phyloP scores from a whole-genome alignment of 1,284 basidiomycete species.

The Heterobasidion parviporum region DNA sequence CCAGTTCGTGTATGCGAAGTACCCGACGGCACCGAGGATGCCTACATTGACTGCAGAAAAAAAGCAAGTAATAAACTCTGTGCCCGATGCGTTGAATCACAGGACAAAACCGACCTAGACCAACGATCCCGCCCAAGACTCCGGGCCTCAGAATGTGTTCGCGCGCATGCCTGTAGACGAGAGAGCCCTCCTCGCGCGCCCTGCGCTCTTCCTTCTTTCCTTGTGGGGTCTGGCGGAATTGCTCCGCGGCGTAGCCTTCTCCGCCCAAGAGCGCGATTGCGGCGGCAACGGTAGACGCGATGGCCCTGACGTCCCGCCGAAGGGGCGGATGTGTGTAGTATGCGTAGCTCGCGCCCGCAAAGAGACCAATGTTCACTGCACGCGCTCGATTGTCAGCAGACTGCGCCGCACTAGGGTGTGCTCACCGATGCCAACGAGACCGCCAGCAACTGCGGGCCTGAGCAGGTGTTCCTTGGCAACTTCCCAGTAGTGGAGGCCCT shows the following conservation, averaged over 20 bases:
- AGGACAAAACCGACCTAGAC: constrained; percentile 36
- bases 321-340: constrained; percentile 62
- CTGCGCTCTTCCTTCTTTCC: constrained; percentile 50
- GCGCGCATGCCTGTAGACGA: constrained; percentile 48
- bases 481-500: constrained; percentile 46
- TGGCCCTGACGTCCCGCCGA: constrained; percentile 47
- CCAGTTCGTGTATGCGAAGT: constrained; percentile 67
- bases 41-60: constrained; percentile 52
- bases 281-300: constrained; percentile 47
- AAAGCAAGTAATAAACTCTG: neutral
- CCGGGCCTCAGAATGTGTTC: constrained; percentile 62
- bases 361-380: constrained; percentile 65
- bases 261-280: constrained; percentile 47
- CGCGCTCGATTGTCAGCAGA: neutral
- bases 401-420: constrained; percentile 5
- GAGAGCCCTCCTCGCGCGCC: constrained; percentile 55
- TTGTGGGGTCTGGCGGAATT: constrained; percentile 51
- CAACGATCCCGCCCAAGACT: constrained; percentile 63
- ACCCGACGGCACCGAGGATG: constrained; percentile 61
- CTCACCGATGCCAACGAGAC: constrained; percentile 63
- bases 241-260: constrained; percentile 60
- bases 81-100: neutral
- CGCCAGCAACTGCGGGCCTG: constrained; percentile 64
- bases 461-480: constrained; percentile 53
- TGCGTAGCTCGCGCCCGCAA: constrained; percentile 54